These are phyloP conservation scores for Haberlea rhodopensis DNA, from an alignment of 257 asterid genomes.

Conservation along the genomic window DNA sequence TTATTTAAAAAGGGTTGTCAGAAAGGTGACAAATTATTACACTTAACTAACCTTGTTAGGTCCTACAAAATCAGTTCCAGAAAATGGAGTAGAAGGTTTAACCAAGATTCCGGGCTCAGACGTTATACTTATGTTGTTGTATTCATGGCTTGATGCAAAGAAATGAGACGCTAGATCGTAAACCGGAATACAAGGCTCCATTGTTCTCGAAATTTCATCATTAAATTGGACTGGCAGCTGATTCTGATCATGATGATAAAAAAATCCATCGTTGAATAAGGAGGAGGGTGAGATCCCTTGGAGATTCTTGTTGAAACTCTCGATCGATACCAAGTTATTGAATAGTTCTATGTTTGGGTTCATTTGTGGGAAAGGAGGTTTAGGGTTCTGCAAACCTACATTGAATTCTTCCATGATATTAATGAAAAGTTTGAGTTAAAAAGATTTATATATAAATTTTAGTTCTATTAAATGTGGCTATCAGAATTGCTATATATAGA, in stretches of 20 bases:
- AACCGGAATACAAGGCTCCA: conserved; percentile 20
- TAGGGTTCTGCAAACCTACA: conserved; percentile 36
- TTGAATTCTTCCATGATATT: conserved; percentile 38
- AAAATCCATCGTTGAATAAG: conserved; percentile 35
- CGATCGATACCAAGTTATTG: conserved; percentile 42
- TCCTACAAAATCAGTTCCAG: conserved; percentile 31
- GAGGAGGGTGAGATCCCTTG: conserved; percentile 37
- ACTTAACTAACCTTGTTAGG: too few species aligned
- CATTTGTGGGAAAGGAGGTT: conserved; percentile 32
- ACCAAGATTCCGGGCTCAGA: conserved; percentile 7
- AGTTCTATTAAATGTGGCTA: not conserved
- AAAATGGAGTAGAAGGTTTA: conserved; percentile 32
- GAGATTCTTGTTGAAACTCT: conserved; percentile 33
- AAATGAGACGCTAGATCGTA: conserved; percentile 40
- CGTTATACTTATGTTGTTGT: conserved; percentile 22
- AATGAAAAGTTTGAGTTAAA: conserved; percentile 20
- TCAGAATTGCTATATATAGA: too few species aligned
- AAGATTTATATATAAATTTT: conserved; percentile 33
- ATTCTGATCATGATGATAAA: conserved; percentile 29
- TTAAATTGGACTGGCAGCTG: conserved; percentile 31
- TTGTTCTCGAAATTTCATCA: conserved; percentile 30
- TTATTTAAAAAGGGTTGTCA: too few species aligned
- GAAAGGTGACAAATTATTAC: too few species aligned
- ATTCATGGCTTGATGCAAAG: conserved; percentile 38
- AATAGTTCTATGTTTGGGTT: conserved; percentile 38